A percentile compares a stretch with the other conserved stretches of the same genome.
Conservation (phyloP, 306 rosid species). For the Senna tora region DNA sequence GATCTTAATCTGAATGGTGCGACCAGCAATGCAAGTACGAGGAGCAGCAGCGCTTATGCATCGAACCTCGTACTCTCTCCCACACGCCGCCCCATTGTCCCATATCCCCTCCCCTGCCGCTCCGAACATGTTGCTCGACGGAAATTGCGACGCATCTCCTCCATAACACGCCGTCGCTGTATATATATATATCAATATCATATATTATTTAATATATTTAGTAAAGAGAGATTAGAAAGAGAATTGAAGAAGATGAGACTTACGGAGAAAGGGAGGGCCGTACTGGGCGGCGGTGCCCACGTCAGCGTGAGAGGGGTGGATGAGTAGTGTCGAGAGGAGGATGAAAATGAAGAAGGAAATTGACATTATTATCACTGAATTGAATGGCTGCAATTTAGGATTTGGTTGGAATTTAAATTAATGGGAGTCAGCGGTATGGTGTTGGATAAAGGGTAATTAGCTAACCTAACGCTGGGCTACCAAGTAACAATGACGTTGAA, state of each 20-base stretch:
- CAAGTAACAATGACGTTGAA: too few species aligned
- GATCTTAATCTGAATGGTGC: slow-evolving; percentile 60
- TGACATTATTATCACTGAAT: slow-evolving; percentile 30
- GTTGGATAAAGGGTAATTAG: too few species aligned
- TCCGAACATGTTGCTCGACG: slow-evolving; percentile 64
- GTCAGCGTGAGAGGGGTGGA: slow-evolving; percentile 45
- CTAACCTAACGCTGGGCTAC: too few species aligned
- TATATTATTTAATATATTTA: too few species aligned
- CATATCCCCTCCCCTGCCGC: slow-evolving; percentile 84
- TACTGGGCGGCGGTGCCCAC: slow-evolving; percentile 69
- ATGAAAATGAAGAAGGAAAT: slow-evolving; percentile 14
- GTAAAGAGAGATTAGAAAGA: too few species aligned
- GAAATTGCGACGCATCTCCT: slow-evolving; percentile 48
- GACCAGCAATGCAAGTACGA: slow-evolving; percentile 54
- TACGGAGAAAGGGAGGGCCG: slow-evolving; percentile 63
- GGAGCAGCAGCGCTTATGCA: slow-evolving; percentile 66
- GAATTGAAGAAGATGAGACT: too few species aligned
- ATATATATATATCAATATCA: background rate
- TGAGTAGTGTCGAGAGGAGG: slow-evolving; percentile 38
- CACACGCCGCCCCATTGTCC: slow-evolving; percentile 95
- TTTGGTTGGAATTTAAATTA: too few species aligned
- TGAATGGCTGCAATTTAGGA: too few species aligned
- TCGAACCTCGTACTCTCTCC: slow-evolving; percentile 66
- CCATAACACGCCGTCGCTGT: slow-evolving; percentile 70
- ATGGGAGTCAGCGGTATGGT: too few species aligned